Conservation (phyloP, 148 eudicot genomes). For the Euryodendron excelsum region DNA sequence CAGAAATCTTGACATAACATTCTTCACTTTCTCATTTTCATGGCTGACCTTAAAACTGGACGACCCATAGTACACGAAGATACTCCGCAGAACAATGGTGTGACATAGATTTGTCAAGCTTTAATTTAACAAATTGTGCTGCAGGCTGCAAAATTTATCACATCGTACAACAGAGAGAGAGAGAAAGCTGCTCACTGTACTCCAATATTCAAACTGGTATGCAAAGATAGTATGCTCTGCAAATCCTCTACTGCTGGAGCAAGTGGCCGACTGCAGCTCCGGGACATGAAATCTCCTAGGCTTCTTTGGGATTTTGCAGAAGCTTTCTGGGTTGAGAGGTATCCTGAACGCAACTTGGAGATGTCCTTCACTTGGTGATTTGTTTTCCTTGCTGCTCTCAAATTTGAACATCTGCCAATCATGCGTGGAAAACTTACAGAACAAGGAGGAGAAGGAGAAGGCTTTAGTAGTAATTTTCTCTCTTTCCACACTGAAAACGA, state of each 20-base stretch:
- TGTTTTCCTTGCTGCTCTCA: conserved; percentile 33
- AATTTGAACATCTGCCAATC: conserved; percentile 21
- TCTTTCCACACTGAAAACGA: conserved; percentile 51
- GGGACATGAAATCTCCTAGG: conserved; percentile 17
- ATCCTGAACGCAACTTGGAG: conserved; percentile 19
- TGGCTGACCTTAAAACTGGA: too few relatives aligned
- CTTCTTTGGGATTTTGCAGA: conserved; percentile 8
- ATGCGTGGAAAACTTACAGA: conserved; percentile 35
- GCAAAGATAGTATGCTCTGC: conserved; percentile 55
- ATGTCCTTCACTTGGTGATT: conserved; percentile 8
- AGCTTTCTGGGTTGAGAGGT: conserved; percentile 23
- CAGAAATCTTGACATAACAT: too few relatives aligned
- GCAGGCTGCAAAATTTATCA: too few relatives aligned
- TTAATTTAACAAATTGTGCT: too few relatives aligned
- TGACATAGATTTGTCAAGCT: too few relatives aligned
- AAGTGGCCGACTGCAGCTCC: too few relatives aligned
- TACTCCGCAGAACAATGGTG: too few relatives aligned
- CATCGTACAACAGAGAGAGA: background rate
- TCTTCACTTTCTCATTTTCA: too few relatives aligned
- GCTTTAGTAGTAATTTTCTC: conserved; percentile 15
- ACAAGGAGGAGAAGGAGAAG: conserved; percentile 20
- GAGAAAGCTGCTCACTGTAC: conserved; percentile 11
- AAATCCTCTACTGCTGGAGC: conserved; percentile 30
- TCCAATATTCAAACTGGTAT: conserved; percentile 28
- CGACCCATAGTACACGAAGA: too few relatives aligned